These are phyloP conservation scores for Cryphonectria parasitica DNA, from an alignment of 2,329 filamentous ascomycete species.

Conservation along the genomic window DNA sequence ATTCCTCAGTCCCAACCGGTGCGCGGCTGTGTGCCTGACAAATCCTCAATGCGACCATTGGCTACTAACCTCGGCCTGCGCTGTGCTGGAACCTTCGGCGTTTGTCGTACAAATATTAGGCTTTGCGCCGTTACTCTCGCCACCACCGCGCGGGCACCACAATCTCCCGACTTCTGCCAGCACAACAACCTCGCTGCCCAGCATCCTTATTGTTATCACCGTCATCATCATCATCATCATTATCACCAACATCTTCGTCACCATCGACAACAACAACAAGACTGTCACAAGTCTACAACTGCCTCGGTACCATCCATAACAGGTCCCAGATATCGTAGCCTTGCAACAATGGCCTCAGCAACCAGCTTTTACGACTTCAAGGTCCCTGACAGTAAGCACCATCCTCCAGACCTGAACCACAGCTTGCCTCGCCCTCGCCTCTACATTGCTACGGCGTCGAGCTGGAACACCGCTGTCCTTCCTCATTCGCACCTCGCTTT, in stretches of 20 bases:
- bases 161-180: background rate
- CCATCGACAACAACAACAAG: background rate
- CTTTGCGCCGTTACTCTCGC: constrained; percentile 16
- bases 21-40: background rate
- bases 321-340: constrained; percentile 24
- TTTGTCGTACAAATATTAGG: constrained; percentile 9
- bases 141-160: background rate
- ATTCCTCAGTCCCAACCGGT: background rate
- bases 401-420: background rate
- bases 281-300: constrained; percentile 18
- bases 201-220: background rate
- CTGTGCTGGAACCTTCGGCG: background rate
- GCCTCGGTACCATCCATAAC: constrained; percentile 15
- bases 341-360: constrained; percentile 65
- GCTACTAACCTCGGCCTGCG: constrained; percentile 16
- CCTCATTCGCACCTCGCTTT: constrained; percentile 16
- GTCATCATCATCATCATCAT: constrained; percentile 8
- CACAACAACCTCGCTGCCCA: background rate
- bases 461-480: constrained; percentile 18
- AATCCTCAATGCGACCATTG: constrained; percentile 1
- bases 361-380: constrained; percentile 83
- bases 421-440: background rate
- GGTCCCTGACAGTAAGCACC: constrained; percentile 73
- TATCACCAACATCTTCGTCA: constrained; percentile 3
- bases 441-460: constrained; percentile 6